Evolutionary conservation across 176 grass and related monocot species (phyloP), one percentile per base, ranked within the genome.

Genomic region (Juncus inflexus): DNA sequence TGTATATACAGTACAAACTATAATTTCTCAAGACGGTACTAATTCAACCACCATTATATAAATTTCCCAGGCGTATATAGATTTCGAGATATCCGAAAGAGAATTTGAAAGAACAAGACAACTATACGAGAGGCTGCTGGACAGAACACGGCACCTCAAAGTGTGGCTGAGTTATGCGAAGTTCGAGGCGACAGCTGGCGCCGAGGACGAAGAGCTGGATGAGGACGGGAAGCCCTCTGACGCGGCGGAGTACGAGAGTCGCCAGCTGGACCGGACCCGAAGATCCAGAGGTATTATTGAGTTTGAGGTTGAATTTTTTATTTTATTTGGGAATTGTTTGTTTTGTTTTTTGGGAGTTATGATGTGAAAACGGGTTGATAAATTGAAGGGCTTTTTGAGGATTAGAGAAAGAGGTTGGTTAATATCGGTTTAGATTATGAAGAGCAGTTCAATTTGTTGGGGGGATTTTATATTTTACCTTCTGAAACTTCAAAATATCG

Each of bases 141-240:
- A 91, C 74, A 79, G 88, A 79, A 89, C 92, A 12, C 91, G 83
- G 53, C 88, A 97, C 72, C 65, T 89, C 67, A 91, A 97, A 73
- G 94, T 91, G 52, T 97, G 94, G 88, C 76, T 91, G 42, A 97
- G 94, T 47, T 97, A 78, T 77, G 94, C 94, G 9, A 84, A 91
- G 38, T 91, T 97, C 35, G 82, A 91, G 77, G 87, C 85, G 63
- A 86, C 85, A 19, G 83, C 83, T 86, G 85, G 70, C 47, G 76
- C 73, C 42, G 74, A 70, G 16, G 56, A 69, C 36, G 80, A 97
- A 43, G 65, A 85, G 5, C 68, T 3, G 35, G 78, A 58, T 37
- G 54, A 9, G 12, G 81, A 90, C 55, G 76, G 74, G 6, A 78
- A 80, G 3, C 73, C 79, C 55, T 83, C 79, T 53, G 74, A 80